Evolutionary conservation across 768 basidiomycete species (phyloP), one percentile per base, ranked within the genome.

Genomic region (Lepiota venenata): DNA sequence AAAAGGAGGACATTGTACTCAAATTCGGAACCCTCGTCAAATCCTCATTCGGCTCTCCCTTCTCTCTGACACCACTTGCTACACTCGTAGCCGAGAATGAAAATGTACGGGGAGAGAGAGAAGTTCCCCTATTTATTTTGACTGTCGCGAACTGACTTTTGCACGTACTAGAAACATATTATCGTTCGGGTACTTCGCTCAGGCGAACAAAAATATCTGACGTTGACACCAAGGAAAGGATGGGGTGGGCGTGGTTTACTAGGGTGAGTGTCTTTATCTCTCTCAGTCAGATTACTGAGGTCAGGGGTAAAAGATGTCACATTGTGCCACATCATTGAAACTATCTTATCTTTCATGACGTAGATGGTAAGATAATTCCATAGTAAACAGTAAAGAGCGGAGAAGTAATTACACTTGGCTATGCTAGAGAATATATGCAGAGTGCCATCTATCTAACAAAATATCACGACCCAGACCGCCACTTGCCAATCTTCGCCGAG

Each of bases 161-260:
- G 45, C 18, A 40, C 12, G 47, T 56, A 18, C 60, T 5, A 93
- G 91, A 76, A 77, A 45, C 74, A 78, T 43, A 70, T 93, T 36
- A 63, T 69, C 4, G 74, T 93, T 50, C 74, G 77, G 42, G 77
- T 91, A 8, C 68, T 82, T 25, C 82, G 89, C 27, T 67, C 72
- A 4, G 75, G 67, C 2, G 66, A 79, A 58, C 65, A 61, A 6
- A 60, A 82, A 12, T 72, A 71, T 16, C 62, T 92, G 54, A 77
- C 68, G n/a, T 71, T 93, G 40, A 85, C 74, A 2, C 91, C 92
- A 5, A 69, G 82, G 47, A 81, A 76, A 53, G 85, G 85, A 6
- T 97, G 93, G 93, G 92, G 91, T 57, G 93, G 93, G 9, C 75
- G 91, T 55, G 93, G 93, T 8, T 74, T 87, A 66, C 72, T 97